phyloP scores from a whole-genome alignment of 306 rosid species.

The Benincasa hispida region DNA sequence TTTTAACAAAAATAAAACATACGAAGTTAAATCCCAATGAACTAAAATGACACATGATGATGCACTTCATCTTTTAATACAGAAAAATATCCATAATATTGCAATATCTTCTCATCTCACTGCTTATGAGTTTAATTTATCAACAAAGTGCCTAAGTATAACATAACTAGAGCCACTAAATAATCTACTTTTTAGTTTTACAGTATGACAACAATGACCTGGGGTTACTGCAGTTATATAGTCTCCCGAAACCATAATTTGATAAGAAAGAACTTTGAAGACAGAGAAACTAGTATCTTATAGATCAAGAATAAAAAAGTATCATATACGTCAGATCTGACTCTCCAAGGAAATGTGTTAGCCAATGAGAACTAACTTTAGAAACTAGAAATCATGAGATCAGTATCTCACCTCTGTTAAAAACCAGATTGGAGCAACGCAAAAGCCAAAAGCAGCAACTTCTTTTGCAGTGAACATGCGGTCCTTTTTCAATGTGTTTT shows the following conservation, averaged over 20 bases:
- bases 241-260: not conserved
- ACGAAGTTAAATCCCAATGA: not conserved
- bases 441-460: conserved; percentile 15
- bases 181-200: not conserved
- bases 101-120: not conserved
- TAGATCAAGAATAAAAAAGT: not conserved
- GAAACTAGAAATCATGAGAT: not conserved
- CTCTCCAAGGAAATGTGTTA: not conserved
- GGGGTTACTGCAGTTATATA: not conserved
- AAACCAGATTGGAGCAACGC: conserved; percentile 21
- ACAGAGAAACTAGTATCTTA: not conserved
- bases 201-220: not conserved
- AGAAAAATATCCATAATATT: not conserved
- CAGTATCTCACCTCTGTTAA: conserved; percentile 17
- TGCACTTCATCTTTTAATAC: not conserved
- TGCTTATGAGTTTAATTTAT: not conserved
- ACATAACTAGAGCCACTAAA: not conserved
- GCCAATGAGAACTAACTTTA: not conserved
- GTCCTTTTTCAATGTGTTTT: conserved; percentile 5
- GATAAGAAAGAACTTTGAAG: not conserved
- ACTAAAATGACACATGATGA: not conserved
- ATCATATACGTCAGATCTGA: not conserved
- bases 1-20: not conserved
- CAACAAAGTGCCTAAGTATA: not conserved
- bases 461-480: conserved; percentile 8